Base-by-base conservation (phyloP, 1,284 basidiomycete species). In the Clitocybe nebularis region DNA sequence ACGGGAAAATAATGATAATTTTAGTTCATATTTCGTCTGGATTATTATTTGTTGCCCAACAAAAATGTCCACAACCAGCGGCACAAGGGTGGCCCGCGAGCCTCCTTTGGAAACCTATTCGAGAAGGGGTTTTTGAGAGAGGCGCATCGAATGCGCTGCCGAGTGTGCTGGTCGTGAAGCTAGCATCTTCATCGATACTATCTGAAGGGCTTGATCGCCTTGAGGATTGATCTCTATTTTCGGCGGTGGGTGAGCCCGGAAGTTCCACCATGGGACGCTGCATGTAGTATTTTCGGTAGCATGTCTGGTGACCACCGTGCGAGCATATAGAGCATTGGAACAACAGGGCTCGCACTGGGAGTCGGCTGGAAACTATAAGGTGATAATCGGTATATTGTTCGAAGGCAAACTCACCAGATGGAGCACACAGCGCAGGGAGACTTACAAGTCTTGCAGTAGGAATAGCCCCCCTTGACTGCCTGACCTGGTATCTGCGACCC, bases 221-320 rank as follows among this genome's bases (percentile, higher is more conserved):
- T n/a, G n/a, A 53, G 16, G 26, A 34, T 21, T 58, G 41, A 25
- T 45, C 19, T 38, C 14, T n/a, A 29, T 38, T 26, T 49, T 34
- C 11, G 48, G 29, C 28, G 46, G 43, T 23, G 48, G 9, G 26
- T 47, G 49, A 17, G 52, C 36, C 41, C 19, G 65, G 60, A 13
- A 80, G 54, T 11, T 70, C 67, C 9, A 71, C 60, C 69, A 79
- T 69, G 0, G 79, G 75, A 21, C 72, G 71, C 24, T 69, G 63
- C 47, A 71, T 61, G 53, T 85, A 85, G 53, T 79, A 87, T 21
- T 67, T 66, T 30, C 74, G 70, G 54, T 86, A 88, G 59, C 86
- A 89, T 16, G 73, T 69, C 50, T 83, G 79, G 52, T 89, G 86
- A 0, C 86, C 87, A 0, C 86, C 87, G 49, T 89, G 86, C 36